Evolutionary conservation across 192 early-diverging fungal genomes (phyloP), one percentile per base, ranked within the genome.

Genomic region (Umbelopsis isabellina): DNA sequence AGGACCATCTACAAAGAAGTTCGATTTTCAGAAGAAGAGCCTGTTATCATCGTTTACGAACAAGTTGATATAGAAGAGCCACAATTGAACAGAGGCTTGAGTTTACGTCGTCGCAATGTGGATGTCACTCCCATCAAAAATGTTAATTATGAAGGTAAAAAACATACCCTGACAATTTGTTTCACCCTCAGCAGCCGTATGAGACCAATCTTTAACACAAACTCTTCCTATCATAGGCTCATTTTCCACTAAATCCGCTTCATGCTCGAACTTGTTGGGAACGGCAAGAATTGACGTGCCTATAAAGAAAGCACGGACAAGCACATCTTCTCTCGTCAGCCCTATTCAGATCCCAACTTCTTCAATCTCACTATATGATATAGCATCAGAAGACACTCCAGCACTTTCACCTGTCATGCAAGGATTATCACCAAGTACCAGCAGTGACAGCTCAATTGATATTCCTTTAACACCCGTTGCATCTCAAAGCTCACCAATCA

Each of bases 91-190:
- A 61, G 13, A 4, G 1, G 33, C 4, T 0, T 15, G 1, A 35
- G 27, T 25, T 3, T 61, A 33, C 55, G 55, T 11, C 55, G 55
- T 33, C 55, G 55, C 12, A 61, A 61, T 61, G 55, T 61, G 13
- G 55, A 61, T 61, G 27, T 61, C 55, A 35, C 55, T 27, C 55
- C 55, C 0, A n/a, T 61, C 9, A 61, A 61, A 35, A 61, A 61
- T 35, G 15, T 35, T 15, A 61, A 61, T 35, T 61, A 61, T 35
- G 55, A 61, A 61, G 55, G 55, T 61, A 35, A 61, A 5, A n/a
- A 33, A 41, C 37, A 37, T 37, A 2, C 37, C 37, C 6, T 30
- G 27, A 30, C 27, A 30, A 30, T 35, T 61, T 16, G 15, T 37
- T 18, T 18, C 27, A 27, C 15, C 21, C 18, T 12, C 51, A 23